Percentiles rank a stretch among this genome's conserved stretches.
phyloP scores from a whole-genome alignment of 441 rosid genomes.

The Mallotus repandus region DNA sequence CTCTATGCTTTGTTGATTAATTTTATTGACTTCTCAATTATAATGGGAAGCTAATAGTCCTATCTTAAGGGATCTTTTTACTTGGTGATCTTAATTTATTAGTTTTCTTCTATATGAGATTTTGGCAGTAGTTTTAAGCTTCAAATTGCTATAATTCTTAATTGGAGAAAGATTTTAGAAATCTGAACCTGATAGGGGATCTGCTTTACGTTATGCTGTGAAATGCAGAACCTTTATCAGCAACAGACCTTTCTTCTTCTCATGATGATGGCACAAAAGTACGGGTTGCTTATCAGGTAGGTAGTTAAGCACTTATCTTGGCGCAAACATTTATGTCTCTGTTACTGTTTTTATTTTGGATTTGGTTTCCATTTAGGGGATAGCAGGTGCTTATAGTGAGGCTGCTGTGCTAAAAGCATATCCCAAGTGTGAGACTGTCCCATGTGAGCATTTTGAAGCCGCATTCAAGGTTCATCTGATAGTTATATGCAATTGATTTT shows the following conservation, averaged over 20 bases:
- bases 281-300: slow-evolving; percentile 87
- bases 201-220: slow-evolving; percentile 4
- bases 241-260: slow-evolving; percentile 41
- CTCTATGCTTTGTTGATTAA: not conserved
- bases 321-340: slow-evolving; percentile 15
- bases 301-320: slow-evolving; percentile 17
- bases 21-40: not conserved
- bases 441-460: slow-evolving; percentile 86
- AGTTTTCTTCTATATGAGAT: not conserved
- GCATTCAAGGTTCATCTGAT: slow-evolving; percentile 65
- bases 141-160: not conserved
- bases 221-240: slow-evolving; percentile 75
- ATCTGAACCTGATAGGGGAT: slow-evolving; percentile 8
- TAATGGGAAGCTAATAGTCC: slow-evolving; percentile 1
- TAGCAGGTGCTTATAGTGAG: slow-evolving; percentile 92
- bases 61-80: not conserved
- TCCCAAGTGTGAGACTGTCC: slow-evolving; percentile 88
- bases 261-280: slow-evolving; percentile 47
- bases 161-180: not conserved
- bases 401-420: slow-evolving; percentile 84
- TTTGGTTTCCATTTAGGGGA: slow-evolving; percentile 50
- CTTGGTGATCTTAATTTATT: not conserved
- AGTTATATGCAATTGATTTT: slow-evolving; percentile 1
- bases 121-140: not conserved
- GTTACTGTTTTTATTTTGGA: slow-evolving; percentile 20